phyloP scores from a whole-genome alignment of 2,329 filamentous ascomycete genomes.

The Cladophialophora yegresii region DNA sequence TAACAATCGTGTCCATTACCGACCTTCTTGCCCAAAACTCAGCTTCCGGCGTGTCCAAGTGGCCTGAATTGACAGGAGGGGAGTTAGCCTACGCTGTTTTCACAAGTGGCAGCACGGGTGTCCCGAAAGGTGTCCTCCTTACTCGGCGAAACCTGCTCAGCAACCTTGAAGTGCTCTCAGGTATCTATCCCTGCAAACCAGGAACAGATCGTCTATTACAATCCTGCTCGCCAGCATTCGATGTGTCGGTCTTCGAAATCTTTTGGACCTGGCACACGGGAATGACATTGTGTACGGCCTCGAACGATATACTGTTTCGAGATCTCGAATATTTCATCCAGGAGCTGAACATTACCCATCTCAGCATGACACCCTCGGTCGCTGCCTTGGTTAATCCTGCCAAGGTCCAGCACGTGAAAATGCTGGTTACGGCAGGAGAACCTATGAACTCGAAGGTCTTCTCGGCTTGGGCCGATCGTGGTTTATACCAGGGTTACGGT shows the following conservation, averaged over 20 bases:
- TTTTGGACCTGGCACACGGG: conserved; percentile 80
- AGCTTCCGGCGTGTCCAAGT: no score
- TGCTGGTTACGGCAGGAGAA: conserved; percentile 81
- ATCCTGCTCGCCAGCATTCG: conserved; percentile 80
- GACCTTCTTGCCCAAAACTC: conserved; percentile 2
- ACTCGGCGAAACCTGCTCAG: conserved; percentile 74
- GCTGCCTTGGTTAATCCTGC: conserved; percentile 70
- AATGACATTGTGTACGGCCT: conserved; percentile 74
- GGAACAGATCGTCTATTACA: conserved; percentile 67
- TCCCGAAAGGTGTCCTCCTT: conserved; percentile 76
- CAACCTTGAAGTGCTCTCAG: conserved; percentile 68
- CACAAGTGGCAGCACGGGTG: conserved; percentile 79
- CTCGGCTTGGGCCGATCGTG: conserved; percentile 63
- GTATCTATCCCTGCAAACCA: conserved; percentile 62
- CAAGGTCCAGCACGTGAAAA: conserved; percentile 69
- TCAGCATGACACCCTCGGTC: conserved; percentile 83
- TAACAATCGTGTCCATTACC: conserved; percentile 5
- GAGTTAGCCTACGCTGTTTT: conserved; percentile 75
- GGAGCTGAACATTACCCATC: conserved; percentile 67
- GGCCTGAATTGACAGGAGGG: conserved; percentile 39
- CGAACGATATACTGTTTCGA: conserved; percentile 71
- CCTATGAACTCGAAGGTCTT: conserved; percentile 72
- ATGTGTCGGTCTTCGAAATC: conserved; percentile 86
- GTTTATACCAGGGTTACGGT: conserved; percentile 79
- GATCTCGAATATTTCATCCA: conserved; percentile 71